Conservation (phyloP, 305 asterid species). For the Euphrasia arctica region DNA sequence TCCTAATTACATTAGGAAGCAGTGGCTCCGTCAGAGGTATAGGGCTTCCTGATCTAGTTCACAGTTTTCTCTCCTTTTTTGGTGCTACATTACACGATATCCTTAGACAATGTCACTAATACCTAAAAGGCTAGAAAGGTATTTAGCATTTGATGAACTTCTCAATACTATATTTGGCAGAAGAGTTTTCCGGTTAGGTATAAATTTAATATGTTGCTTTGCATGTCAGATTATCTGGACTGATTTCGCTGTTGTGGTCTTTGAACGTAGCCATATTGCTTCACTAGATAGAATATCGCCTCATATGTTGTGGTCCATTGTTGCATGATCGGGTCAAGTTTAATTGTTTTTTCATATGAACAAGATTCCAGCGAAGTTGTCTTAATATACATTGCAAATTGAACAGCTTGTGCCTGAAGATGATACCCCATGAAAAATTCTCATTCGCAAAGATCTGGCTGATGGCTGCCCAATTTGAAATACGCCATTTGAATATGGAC, state of each 20-base stretch:
- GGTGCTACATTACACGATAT: not conserved
- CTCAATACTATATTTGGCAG: not conserved
- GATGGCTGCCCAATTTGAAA: slow-evolving; percentile 82
- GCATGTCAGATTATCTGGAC: slow-evolving; percentile 1
- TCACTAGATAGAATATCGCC: not conserved
- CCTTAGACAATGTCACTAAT: not conserved
- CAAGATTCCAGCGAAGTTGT: slow-evolving; percentile 12
- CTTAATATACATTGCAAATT: slow-evolving; percentile 23
- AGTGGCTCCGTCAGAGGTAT: too few relatives aligned
- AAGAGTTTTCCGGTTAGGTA: not conserved
- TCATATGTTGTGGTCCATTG: not conserved
- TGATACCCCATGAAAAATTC: slow-evolving; percentile 66
- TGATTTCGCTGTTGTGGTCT: not conserved
- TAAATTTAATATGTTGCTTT: not conserved
- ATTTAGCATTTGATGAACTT: not conserved
- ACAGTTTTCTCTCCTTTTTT: not conserved
- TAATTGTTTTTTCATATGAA: not conserved
- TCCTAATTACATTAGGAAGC: too few relatives aligned
- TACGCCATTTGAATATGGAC: slow-evolving; percentile 65
- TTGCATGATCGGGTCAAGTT: slow-evolving; percentile 12
- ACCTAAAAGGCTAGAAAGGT: slow-evolving; percentile 7
- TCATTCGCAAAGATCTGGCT: slow-evolving; percentile 82
- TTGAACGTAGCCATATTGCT: not conserved
- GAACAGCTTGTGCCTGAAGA: slow-evolving; percentile 60
- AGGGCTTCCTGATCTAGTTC: not conserved